phyloP scores from a whole-genome alignment of 2,329 filamentous ascomycete species.

The Nannizzia gypsea region DNA sequence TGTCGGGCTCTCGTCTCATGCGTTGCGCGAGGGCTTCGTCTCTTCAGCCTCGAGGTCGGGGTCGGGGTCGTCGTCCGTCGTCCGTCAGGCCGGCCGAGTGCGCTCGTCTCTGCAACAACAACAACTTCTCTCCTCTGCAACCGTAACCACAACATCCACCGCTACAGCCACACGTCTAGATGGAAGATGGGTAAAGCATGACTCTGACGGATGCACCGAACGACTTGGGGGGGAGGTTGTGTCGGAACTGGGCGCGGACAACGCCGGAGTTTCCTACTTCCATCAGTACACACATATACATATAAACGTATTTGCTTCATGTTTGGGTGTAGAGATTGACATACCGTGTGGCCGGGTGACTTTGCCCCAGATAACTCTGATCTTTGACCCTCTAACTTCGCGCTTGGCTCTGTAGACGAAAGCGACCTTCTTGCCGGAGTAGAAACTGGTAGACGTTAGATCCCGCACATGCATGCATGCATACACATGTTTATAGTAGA shows the following conservation, averaged over 20 bases:
- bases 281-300: not conserved
- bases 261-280: constrained; percentile 82
- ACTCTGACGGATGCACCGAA: constrained; percentile 93
- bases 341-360: constrained; percentile 89
- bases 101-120: too few relatives aligned
- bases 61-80: too few relatives aligned
- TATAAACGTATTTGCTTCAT: not conserved
- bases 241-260: constrained; percentile 92
- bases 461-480: not conserved
- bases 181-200: constrained; percentile 96
- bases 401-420: constrained; percentile 95
- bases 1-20: too few relatives aligned
- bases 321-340: constrained; percentile 18
- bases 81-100: too few relatives aligned
- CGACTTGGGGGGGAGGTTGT: constrained; percentile 89
- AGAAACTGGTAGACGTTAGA: constrained; percentile 50
- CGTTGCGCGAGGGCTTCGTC: too few relatives aligned
- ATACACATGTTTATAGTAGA: not conserved
- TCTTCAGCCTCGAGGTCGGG: too few relatives aligned
- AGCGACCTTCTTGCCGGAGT: constrained; percentile 96
- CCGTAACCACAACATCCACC: not conserved
- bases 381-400: constrained; percentile 95
- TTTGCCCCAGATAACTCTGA: constrained; percentile 98
- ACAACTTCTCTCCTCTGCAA: not conserved
- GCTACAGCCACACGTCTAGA: constrained; percentile 48